Conservation (phyloP, 1,139 yeast species). For the Yamadazyma spencermartinsiae region DNA sequence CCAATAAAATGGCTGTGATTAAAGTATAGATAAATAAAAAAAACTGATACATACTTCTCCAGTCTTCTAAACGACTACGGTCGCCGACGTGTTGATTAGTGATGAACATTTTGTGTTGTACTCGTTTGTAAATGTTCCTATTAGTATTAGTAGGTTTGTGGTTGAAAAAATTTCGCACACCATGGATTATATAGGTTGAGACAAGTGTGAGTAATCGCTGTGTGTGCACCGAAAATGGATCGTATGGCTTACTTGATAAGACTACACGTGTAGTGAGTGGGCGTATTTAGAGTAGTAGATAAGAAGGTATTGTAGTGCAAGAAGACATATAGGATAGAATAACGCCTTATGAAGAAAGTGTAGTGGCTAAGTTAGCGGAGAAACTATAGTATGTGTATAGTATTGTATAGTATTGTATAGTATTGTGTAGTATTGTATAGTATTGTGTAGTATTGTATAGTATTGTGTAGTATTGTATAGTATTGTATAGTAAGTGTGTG, state of each 20-base stretch:
- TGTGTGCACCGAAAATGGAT: background rate
- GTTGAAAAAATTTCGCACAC: background rate
- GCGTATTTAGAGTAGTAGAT: background rate
- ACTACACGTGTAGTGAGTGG: background rate
- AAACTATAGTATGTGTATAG: too few species aligned
- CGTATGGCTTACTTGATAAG: too few species aligned
- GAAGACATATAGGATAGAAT: too few species aligned
- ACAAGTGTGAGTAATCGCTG: constrained; percentile 1
- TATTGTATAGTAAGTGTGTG: background rate
- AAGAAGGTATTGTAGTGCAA: too few species aligned
- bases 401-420: background rate
- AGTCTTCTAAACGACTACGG: constrained; percentile 79
- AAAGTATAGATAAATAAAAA: too few species aligned
- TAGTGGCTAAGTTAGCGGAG: too few species aligned
- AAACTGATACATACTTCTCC: constrained; percentile 65
- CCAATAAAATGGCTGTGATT: background rate
- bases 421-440: background rate
- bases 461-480: background rate
- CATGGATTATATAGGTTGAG: background rate
- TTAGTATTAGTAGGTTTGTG: too few species aligned
- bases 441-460: background rate
- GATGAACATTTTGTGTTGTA: constrained; percentile 59
- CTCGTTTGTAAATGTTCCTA: background rate
- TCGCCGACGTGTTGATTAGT: constrained; percentile 82
- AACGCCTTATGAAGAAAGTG: too few species aligned